Percentiles rank a stretch among this genome's conserved stretches.
These are phyloP conservation scores for Umbelopsis vinacea DNA, from an alignment of 192 early-diverging fungal genomes.

Conservation along the genomic window DNA sequence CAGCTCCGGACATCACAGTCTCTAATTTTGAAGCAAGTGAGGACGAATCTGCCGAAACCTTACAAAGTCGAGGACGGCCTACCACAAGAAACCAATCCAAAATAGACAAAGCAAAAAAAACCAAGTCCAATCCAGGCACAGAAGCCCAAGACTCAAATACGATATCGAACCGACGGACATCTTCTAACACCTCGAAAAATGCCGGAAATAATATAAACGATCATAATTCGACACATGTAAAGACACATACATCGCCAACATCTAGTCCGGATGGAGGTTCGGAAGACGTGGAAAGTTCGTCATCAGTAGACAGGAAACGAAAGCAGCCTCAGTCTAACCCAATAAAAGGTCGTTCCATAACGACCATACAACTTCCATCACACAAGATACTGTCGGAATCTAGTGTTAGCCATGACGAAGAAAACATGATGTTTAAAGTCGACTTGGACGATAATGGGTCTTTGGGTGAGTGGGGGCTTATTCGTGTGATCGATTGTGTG, in stretches of 20 bases:
- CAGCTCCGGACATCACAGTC: background rate
- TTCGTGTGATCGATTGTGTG: background rate
- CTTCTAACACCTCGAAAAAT: background rate
- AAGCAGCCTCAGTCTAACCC: background rate
- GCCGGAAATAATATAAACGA: background rate
- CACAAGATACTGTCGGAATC: constrained; percentile 10
- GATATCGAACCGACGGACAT: background rate
- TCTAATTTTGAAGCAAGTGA: background rate
- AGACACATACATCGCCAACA: background rate
- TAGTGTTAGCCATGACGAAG: constrained; percentile 24
- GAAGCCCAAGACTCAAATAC: background rate
- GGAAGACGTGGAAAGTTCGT: background rate
- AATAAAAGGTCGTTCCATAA: background rate
- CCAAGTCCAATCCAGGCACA: background rate
- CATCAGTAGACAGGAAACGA: background rate
- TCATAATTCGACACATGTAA: background rate
- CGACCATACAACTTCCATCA: background rate
- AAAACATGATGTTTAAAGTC: constrained; percentile 30
- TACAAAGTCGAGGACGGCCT: too few species aligned
- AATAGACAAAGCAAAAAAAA: background rate
- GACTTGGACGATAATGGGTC: constrained; percentile 16
- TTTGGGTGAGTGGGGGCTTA: constrained; percentile 8
- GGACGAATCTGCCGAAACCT: background rate
- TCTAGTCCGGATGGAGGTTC: constrained; percentile 4
- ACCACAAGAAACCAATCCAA: background rate